Percentiles rank a stretch among this genome's conserved stretches.
phyloP scores from a whole-genome alignment of 23 red algal genomes.

The Chondrus crispus region DNA sequence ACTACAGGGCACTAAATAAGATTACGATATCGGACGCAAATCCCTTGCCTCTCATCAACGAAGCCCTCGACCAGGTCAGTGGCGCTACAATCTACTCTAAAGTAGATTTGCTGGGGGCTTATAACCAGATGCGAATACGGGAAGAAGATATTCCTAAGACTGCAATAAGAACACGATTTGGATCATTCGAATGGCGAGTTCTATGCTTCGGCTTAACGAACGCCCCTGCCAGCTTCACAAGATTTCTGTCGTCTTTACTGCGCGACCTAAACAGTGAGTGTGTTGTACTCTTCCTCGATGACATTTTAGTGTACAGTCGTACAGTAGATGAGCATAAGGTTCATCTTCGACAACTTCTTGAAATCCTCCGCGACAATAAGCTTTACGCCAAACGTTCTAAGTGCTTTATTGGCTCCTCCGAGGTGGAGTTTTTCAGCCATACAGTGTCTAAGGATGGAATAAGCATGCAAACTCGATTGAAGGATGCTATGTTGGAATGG shows the following conservation, averaged over 20 bases:
- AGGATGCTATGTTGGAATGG: conserved; percentile 4
- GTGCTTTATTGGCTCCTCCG: not conserved
- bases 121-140: conserved; percentile 28
- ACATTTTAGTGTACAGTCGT: conserved; percentile 29
- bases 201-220: conserved; percentile 28
- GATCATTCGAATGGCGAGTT: conserved; percentile 34
- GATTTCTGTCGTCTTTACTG: not conserved
- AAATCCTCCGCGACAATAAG: conserved; percentile 17
- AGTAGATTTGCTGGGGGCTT: conserved; percentile 21
- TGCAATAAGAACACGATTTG: conserved; percentile 24
- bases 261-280: not conserved
- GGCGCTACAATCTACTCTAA: conserved; percentile 34
- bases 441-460: conserved; percentile 1
- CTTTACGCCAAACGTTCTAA: conserved; percentile 11
- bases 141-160: not conserved
- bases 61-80: conserved; percentile 31
- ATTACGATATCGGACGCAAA: conserved; percentile 16
- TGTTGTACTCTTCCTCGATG: conserved; percentile 31
- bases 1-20: conserved; percentile 42
- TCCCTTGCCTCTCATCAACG: conserved; percentile 26
- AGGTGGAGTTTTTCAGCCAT: conserved; percentile 34
- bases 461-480: not conserved
- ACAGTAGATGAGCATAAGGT: conserved; percentile 18
- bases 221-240: conserved; percentile 19
- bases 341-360: conserved; percentile 8